These are phyloP conservation scores for Golubevia pallescens DNA, from an alignment of 1,284 basidiomycete genomes.

Conservation along the genomic window DNA sequence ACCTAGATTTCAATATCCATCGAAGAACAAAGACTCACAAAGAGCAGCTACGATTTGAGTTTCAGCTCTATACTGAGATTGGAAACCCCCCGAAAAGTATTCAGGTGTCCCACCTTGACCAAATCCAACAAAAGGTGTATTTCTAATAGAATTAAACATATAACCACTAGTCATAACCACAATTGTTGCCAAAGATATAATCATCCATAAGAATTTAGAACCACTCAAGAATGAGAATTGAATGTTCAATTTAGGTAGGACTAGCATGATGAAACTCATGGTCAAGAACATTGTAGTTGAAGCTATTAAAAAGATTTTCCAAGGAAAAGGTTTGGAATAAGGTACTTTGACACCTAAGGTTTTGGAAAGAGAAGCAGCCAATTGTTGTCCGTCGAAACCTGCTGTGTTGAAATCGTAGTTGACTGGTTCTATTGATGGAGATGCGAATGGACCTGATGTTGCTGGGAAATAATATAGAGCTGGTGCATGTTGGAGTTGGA, in stretches of 20 bases:
- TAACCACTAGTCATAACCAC: conserved; percentile 82
- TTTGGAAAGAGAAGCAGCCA: conserved; percentile 26
- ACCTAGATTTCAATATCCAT: background rate
- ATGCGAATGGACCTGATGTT: conserved; percentile 7
- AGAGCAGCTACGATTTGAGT: conserved; percentile 83
- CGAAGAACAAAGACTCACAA: conserved; percentile 71
- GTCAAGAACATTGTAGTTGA: conserved; percentile 14
- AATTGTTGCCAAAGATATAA: conserved; percentile 34
- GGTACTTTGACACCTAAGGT: conserved; percentile 19
- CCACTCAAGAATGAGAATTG: conserved; percentile 10
- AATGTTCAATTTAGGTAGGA: no score
- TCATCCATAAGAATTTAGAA: conserved; percentile 28
- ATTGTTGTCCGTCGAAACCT: conserved; percentile 27
- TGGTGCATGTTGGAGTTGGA: conserved; percentile 40
- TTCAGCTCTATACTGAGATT: conserved; percentile 90
- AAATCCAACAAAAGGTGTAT: conserved; percentile 74
- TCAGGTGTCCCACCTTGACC: conserved; percentile 68
- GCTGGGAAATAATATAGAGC: conserved; percentile 40
- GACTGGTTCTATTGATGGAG: conserved; percentile 9
- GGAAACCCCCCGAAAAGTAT: conserved; percentile 87
- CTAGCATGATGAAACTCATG: background rate
- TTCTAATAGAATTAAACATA: conserved; percentile 96
- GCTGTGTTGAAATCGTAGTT: conserved; percentile 40
- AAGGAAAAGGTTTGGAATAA: conserved; percentile 38
- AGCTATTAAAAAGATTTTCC: conserved; percentile 20